phyloP scores from a whole-genome alignment of 2,329 filamentous ascomycete species.

The Colletotrichum sp. region DNA sequence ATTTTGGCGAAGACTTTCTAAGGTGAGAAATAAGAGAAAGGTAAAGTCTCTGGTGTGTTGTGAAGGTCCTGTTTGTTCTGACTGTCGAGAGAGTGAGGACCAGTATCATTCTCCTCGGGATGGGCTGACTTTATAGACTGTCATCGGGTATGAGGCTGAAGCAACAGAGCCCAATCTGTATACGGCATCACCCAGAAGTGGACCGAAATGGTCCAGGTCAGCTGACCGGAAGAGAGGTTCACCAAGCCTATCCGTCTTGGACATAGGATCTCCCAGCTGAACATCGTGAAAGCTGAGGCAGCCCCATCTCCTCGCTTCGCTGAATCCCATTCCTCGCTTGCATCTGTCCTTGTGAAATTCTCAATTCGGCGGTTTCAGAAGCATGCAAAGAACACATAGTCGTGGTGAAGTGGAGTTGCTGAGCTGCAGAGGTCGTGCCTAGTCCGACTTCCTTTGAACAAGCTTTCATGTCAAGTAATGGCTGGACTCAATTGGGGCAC shows the following conservation, averaged over 20 bases:
- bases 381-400: not conserved
- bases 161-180: not conserved
- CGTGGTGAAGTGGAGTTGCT: not conserved
- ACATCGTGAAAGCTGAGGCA: not conserved
- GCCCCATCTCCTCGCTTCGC: not conserved
- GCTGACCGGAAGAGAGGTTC: not conserved
- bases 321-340: not conserved
- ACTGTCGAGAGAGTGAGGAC: not conserved
- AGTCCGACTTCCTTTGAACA: not conserved
- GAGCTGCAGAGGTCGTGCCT: not conserved
- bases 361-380: not conserved
- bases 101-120: not conserved
- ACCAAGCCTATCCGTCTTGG: too few relatives aligned
- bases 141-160: not conserved
- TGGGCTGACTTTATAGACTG: not conserved
- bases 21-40: not conserved
- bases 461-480: too few relatives aligned
- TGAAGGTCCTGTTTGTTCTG: not conserved
- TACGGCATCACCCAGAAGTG: accelerated
- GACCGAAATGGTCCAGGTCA: accelerated
- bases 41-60: not conserved
- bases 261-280: not conserved
- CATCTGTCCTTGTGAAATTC: accelerated
- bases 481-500: too few relatives aligned
- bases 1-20: not conserved